Evolutionary conservation across 2,329 filamentous ascomycete species (phyloP), one percentile per base, ranked within the genome.

Genomic region (Aspergillus phoenicis): DNA sequence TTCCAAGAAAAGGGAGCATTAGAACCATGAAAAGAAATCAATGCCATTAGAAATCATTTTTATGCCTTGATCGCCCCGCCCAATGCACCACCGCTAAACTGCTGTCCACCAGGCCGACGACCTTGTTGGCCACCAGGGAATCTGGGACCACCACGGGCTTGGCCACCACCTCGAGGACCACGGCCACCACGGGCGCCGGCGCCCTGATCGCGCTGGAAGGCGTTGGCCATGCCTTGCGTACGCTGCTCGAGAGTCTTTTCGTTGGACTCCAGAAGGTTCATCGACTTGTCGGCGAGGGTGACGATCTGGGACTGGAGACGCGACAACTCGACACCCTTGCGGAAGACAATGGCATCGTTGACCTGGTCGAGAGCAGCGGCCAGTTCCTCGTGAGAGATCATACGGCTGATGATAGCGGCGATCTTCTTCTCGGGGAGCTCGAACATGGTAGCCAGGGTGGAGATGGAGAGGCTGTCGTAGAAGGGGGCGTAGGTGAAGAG

Each of bases 401-500:
- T 99, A 84, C 96, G 96, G 85, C 92, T 96, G 73, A 99, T 88
- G 59, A 99, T 89, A 38, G 95, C 93, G n/a, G 91, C 84, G 55
- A 97, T 93, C 85, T 98, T 98, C 81, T 89, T 87, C 70, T 89
- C 83, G 60, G 93, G 86, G 24, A 99, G 89, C 80, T 99, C 95
- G 78, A 99, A 99, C 95, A 99, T 99, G 68, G 83, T 84, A 64
- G 92, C 89, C 63, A 99, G 85, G 24, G 93, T 96, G 68, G 87
- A 84, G 70, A 97, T 85, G 62, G 93, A 89, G 62, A 99, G 87
- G 22, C 95, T 98, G 81, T 99, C 95, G 83, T 99, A 99, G 85
- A 96, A 99, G 57, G 95, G 95, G 39, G 96, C 95, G 80, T 99
- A 99, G 59, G 95, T 99, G 86, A 99, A 99, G 70, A 99, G 91